Evolutionary conservation across 2,329 filamentous ascomycete genomes (phyloP).

Genomic region (Epichloe glyceriae): DNA sequence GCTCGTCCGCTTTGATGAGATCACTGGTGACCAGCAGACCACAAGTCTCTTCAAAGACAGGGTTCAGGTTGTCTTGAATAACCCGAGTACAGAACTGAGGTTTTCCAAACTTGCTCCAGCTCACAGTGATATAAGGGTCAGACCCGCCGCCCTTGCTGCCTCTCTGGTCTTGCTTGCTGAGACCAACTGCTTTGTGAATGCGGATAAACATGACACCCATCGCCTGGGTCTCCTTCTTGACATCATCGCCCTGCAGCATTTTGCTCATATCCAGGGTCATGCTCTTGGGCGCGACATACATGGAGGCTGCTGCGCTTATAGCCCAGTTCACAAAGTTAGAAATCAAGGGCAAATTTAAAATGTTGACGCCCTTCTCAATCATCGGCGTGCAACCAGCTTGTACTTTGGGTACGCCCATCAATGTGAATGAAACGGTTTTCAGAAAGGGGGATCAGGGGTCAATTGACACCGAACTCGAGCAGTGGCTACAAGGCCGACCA

Average conservation of each 20-base stretch:
- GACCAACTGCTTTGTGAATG: constrained; percentile 73
- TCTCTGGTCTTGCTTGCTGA: constrained; percentile 82
- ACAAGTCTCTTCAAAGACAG: constrained; percentile 79
- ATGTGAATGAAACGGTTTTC: constrained; percentile 80
- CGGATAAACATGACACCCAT: constrained; percentile 85
- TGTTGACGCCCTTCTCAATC: constrained; percentile 80
- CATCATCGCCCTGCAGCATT: constrained; percentile 80
- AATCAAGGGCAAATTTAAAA: constrained; percentile 82
- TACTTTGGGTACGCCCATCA: constrained; percentile 89
- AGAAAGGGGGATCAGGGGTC: constrained; percentile 86
- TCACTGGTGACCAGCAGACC: constrained; percentile 79
- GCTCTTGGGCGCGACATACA: constrained; percentile 91
- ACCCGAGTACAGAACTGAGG: constrained; percentile 96
- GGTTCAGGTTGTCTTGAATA: constrained; percentile 88
- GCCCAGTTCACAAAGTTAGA: constrained; percentile 96
- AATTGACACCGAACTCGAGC: constrained; percentile 72
- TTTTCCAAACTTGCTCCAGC: constrained; percentile 93
- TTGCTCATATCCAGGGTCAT: constrained; percentile 86
- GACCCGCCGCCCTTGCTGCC: constrained; percentile 78
- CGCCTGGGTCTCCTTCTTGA: constrained; percentile 78
- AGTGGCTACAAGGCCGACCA: constrained; percentile 83
- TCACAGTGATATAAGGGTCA: constrained; percentile 89
- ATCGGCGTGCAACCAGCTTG: constrained; percentile 84
- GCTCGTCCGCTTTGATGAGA: constrained; percentile 85
- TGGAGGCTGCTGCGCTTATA: constrained; percentile 70